A percentile compares a stretch with the other conserved stretches of the same genome.
These are phyloP conservation scores for Mrakia frigida DNA, from an alignment of 768 basidiomycete genomes.

Conservation along the genomic window DNA sequence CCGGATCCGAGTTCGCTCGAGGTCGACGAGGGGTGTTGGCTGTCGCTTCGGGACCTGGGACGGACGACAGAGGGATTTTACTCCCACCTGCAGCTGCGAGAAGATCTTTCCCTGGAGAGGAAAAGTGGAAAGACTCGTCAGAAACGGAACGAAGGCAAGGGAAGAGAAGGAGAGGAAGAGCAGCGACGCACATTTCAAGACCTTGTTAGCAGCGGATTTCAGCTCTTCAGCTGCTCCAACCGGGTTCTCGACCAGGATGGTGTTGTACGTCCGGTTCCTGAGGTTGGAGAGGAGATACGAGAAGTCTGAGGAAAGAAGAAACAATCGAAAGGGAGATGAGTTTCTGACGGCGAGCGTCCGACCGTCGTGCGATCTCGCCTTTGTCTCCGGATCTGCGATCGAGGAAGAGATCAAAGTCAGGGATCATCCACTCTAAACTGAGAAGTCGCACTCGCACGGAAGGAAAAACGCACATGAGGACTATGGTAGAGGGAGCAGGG, in stretches of 20 bases:
- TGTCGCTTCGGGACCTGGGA: not conserved
- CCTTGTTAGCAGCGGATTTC: slow-evolving; percentile 12
- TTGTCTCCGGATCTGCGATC: slow-evolving; percentile 12
- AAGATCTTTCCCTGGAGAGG: not conserved
- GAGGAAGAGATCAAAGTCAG: not conserved
- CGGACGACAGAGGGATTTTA: slow-evolving; percentile 8
- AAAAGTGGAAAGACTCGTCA: not conserved
- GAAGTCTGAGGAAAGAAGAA: not conserved
- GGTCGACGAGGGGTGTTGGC: not conserved
- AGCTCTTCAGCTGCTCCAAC: slow-evolving; percentile 30
- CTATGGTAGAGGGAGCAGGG: slow-evolving; percentile 22
- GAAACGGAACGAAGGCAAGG: not conserved
- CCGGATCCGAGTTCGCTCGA: slow-evolving; percentile 16
- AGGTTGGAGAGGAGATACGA: slow-evolving; percentile 22
- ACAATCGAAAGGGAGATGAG: not conserved
- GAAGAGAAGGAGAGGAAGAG: not conserved
- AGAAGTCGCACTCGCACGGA: not conserved
- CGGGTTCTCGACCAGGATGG: slow-evolving; percentile 7
- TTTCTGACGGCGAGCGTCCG: not conserved
- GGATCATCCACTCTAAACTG: no score
- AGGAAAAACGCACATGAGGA: slow-evolving; percentile 9
- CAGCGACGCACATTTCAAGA: slow-evolving; percentile 9
- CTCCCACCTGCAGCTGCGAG: not conserved
- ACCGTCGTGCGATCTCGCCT: not conserved
- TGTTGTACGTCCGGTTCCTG: slow-evolving; percentile 22